A percentile compares a stretch with the other conserved stretches of the same genome.
phyloP scores from a whole-genome alignment of 768 basidiomycete species.

The Leccinum barrowsii region DNA sequence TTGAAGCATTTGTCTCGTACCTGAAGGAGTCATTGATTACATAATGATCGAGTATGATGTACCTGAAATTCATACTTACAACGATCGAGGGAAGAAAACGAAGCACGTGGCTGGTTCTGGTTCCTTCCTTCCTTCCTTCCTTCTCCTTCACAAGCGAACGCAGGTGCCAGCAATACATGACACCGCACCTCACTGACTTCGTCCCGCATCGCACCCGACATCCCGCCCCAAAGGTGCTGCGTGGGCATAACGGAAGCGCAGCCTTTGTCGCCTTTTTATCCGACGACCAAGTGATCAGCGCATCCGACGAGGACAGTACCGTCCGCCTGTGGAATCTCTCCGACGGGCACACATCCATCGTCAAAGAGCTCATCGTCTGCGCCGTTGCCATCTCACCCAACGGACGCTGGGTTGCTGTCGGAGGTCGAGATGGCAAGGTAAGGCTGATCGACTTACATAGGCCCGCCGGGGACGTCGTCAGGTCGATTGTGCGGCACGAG shows the following conservation, averaged over 20 bases:
- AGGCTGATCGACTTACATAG: slow-evolving; percentile 2
- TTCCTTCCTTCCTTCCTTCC: not conserved
- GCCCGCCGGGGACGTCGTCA: not conserved
- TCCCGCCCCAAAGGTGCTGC: slow-evolving; percentile 2
- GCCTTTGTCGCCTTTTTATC: slow-evolving; percentile 20
- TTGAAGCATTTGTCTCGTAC: slow-evolving; percentile 2
- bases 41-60: not conserved
- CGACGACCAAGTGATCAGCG: slow-evolving; percentile 13
- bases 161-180: not conserved
- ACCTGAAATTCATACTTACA: not conserved
- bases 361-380: slow-evolving; percentile 4
- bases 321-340: slow-evolving; percentile 18
- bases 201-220: not conserved
- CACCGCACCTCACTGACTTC: not conserved
- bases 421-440: slow-evolving; percentile 15
- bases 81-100: not conserved
- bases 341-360: not conserved
- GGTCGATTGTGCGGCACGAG: not conserved
- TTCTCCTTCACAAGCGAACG: not conserved
- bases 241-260: slow-evolving; percentile 11
- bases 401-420: slow-evolving; percentile 15
- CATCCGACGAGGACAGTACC: slow-evolving; percentile 16
- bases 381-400: slow-evolving; percentile 8
- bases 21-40: not conserved
- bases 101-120: not conserved